These are phyloP conservation scores for Phialemoniopsis sp. DNA, from an alignment of 2,329 filamentous ascomycete species.

Conservation along the genomic window DNA sequence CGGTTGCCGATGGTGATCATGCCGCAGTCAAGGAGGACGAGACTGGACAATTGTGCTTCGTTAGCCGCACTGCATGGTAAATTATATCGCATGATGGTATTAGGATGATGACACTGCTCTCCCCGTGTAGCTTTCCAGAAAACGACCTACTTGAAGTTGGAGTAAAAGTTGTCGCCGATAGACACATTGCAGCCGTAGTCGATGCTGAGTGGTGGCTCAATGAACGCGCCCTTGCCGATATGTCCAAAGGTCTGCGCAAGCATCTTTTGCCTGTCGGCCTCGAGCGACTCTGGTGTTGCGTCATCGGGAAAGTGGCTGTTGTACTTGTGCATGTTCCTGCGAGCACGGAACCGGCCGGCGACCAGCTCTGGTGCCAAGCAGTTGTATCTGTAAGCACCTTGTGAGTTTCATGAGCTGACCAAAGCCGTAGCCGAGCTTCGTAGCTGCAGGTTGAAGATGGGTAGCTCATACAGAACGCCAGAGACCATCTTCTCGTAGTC, in stretches of 20 bases:
- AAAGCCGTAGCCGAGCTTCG: no score
- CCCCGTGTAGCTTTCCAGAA: no score
- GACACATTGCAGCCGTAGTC: constrained; percentile 65
- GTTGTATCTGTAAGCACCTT: constrained; percentile 38
- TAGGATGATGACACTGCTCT: no score
- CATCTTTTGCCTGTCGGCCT: constrained; percentile 34
- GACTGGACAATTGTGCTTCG: constrained; percentile 17
- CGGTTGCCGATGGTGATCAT: constrained; percentile 65
- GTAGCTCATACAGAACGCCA: constrained; percentile 48
- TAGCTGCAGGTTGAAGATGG: no score
- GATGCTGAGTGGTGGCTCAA: constrained; percentile 58
- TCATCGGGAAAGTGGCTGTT: constrained; percentile 51
- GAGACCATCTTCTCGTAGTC: constrained; percentile 64
- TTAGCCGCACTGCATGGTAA: constrained; percentile 29
- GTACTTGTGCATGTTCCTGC: constrained; percentile 53
- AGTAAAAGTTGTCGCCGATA: constrained; percentile 59
- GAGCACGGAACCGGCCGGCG: constrained; percentile 46
- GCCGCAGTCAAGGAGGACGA: constrained; percentile 70
- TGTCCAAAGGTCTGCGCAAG: constrained; percentile 44
- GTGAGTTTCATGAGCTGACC: no score
- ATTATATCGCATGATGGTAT: no score
- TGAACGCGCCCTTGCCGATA: constrained; percentile 46
- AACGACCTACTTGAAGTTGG: constrained; percentile 53
- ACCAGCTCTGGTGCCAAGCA: constrained; percentile 40
- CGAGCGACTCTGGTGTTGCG: constrained; percentile 32